These are phyloP conservation scores for Alternaria sp. DNA, from an alignment of 2,329 filamentous ascomycete genomes.

Conservation along the genomic window DNA sequence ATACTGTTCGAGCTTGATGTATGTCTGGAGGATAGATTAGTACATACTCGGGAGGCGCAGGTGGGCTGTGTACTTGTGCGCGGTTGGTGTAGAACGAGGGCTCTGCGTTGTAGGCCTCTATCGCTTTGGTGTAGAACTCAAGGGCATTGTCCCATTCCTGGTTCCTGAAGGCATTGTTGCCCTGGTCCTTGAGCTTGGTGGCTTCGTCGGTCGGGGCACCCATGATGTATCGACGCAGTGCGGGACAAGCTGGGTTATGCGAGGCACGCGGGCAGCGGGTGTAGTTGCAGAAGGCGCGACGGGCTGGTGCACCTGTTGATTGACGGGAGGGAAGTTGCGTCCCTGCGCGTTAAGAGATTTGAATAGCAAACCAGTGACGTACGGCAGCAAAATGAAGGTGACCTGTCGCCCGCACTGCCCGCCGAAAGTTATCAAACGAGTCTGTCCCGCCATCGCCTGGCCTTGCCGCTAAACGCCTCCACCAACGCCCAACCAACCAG, in stretches of 20 bases:
- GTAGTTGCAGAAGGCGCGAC: constrained; percentile 25
- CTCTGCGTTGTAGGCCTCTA: constrained; percentile 80
- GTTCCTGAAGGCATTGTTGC: constrained; percentile 88
- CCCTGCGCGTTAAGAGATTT: background rate
- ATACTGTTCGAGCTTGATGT: constrained; percentile 95
- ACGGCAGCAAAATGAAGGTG: constrained; percentile 13
- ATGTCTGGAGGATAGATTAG: constrained; percentile 64
- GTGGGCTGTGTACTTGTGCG: constrained; percentile 73
- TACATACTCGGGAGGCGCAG: constrained; percentile 16
- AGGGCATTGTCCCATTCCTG: constrained; percentile 87
- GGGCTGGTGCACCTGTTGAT: constrained; percentile 15
- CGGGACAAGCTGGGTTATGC: constrained; percentile 18
- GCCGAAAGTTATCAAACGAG: constrained; percentile 32
- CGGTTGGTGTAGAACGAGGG: constrained; percentile 93
- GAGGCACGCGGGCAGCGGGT: constrained; percentile 15
- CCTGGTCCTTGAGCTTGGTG: constrained; percentile 85
- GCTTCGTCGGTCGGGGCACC: constrained; percentile 68
- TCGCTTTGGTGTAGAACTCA: constrained; percentile 85
- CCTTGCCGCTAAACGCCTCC: constrained; percentile 28
- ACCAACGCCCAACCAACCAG: constrained; percentile 24
- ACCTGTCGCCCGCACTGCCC: constrained; percentile 13
- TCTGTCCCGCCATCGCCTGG: constrained; percentile 34
- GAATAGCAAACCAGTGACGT: constrained; percentile 12
- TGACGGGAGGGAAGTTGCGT: constrained; percentile 9
- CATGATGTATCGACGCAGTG: constrained; percentile 29